phyloP scores from a whole-genome alignment of 23 red algal species.

The Gracilariopsis chorda region DNA sequence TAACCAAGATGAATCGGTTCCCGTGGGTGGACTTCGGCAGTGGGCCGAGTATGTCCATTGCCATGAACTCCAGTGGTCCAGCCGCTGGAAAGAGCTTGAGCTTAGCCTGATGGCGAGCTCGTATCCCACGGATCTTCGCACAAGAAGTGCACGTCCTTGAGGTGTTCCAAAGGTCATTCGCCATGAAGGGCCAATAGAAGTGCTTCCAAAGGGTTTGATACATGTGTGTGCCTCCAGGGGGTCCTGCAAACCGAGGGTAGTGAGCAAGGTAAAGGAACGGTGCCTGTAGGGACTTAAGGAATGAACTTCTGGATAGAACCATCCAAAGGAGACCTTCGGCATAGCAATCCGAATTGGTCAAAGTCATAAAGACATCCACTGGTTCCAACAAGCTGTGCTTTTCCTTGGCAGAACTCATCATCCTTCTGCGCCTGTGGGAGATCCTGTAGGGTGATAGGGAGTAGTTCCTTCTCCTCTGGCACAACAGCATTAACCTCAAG shows the following conservation, averaged over 20 bases:
- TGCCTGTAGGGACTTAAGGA: not conserved
- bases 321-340: not conserved
- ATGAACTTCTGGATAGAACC: not conserved
- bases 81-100: too few species aligned
- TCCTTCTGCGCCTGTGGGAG: not conserved
- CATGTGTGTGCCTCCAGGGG: constrained; percentile 18
- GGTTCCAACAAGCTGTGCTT: not conserved
- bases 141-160: not conserved
- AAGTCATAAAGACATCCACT: not conserved
- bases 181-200: constrained; percentile 41
- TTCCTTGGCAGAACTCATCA: not conserved
- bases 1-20: too few species aligned
- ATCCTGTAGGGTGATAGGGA: not conserved
- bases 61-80: too few species aligned
- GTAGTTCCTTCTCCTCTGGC: not conserved
- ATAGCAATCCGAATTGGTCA: not conserved
- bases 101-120: not conserved
- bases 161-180: not conserved
- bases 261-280: constrained; percentile 4
- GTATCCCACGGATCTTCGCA: not conserved
- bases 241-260: constrained; percentile 1
- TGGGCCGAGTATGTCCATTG: too few species aligned
- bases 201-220: not conserved
- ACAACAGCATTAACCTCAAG: not conserved
- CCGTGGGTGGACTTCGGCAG: too few species aligned